phyloP scores from a whole-genome alignment of 108 stramenopile genomes.

The Cyclostephanos tholiformis region DNA sequence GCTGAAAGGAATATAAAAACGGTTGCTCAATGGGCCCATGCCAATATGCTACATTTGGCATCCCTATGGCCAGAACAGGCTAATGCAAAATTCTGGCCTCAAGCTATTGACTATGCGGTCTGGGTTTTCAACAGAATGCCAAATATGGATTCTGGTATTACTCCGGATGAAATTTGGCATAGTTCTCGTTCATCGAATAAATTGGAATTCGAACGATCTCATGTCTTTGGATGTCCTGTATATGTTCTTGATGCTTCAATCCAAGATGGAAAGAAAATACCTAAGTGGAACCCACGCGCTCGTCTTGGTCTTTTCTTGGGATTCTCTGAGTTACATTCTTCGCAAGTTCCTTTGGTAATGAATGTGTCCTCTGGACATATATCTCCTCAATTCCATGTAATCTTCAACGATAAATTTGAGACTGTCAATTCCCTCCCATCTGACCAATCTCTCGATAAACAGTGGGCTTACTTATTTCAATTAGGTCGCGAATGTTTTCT shows the following conservation, averaged over 20 bases:
- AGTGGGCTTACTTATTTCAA: neutral
- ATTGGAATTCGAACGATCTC: conserved; percentile 19
- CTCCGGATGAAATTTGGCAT: conserved; percentile 35
- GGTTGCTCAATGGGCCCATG: too few relatives aligned
- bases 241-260: conserved; percentile 53
- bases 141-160: too few relatives aligned
- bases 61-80: too few relatives aligned
- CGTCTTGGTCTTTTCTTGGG: too few relatives aligned
- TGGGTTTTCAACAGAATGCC: too few relatives aligned
- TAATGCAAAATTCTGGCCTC: too few relatives aligned
- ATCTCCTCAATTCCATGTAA: conserved; percentile 57
- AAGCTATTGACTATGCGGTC: too few relatives aligned
- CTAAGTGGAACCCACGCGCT: conserved; percentile 65
- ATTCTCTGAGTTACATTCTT: conserved; percentile 37
- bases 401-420: conserved; percentile 57
- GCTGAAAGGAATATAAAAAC: too few relatives aligned
- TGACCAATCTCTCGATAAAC: neutral
- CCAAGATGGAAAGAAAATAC: conserved; percentile 45
- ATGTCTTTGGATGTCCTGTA: conserved; percentile 47
- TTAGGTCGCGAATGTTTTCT: neutral
- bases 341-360: conserved; percentile 39
- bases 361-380: conserved; percentile 47
- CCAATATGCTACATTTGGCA: too few relatives aligned
- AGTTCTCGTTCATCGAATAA: neutral
- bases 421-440: too few relatives aligned